A percentile compares a stretch with the other conserved stretches of the same genome.
phyloP scores from a whole-genome alignment of 2,329 filamentous ascomycete genomes.

The Aspergillus awamori region DNA sequence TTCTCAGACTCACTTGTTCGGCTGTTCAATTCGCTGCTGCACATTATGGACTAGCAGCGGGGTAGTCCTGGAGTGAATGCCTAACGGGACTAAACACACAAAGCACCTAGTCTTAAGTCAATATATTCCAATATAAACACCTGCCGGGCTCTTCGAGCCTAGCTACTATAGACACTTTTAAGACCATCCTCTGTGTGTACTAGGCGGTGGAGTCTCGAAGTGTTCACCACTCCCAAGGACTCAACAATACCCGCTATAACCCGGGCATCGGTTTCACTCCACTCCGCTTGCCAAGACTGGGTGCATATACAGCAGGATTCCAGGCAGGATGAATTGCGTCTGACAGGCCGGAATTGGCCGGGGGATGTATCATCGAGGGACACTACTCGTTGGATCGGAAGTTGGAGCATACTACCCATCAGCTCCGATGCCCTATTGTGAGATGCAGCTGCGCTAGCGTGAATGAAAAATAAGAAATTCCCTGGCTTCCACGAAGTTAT shows the following conservation, averaged over 20 bases:
- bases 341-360: neutral
- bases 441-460: neutral
- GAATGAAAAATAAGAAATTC: no score
- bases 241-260: neutral
- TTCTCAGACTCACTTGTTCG: no score
- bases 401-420: neutral
- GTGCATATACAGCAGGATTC: neutral
- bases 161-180: neutral
- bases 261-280: neutral
- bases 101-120: slow-evolving; percentile 18
- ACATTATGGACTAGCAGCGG: no score
- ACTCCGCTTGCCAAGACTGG: neutral
- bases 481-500: no score
- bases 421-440: neutral
- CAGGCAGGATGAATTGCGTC: neutral
- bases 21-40: no score
- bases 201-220: neutral
- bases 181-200: neutral
- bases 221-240: neutral
- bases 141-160: neutral
- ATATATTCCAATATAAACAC: neutral
- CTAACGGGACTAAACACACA: slow-evolving; percentile 10
- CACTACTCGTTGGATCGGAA: neutral
- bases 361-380: neutral
- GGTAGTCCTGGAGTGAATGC: no score